Evolutionary conservation across 2,329 filamentous ascomycete species (phyloP).

Genomic region (Ustulina deusta): DNA sequence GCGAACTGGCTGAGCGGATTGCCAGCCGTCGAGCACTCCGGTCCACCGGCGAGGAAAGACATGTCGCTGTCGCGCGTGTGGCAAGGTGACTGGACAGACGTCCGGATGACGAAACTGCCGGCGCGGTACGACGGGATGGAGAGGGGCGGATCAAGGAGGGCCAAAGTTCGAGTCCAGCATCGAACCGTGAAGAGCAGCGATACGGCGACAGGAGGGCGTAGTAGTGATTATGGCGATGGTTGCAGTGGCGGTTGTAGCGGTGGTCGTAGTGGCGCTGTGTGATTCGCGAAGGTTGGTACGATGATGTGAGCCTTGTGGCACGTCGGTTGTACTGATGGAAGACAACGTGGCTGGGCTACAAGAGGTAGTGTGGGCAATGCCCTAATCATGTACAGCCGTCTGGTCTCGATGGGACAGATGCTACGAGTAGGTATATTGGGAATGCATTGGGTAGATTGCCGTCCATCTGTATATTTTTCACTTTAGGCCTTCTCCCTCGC

Average conservation of each 20-base stretch:
- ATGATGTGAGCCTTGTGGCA: background rate
- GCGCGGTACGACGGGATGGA: background rate
- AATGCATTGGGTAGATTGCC: conserved; percentile 14
- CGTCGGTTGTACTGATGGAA: background rate
- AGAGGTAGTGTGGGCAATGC: background rate
- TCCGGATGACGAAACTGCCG: conserved; percentile 1
- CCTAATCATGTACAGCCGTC: background rate
- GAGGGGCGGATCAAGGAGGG: background rate
- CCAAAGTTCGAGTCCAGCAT: conserved; percentile 8
- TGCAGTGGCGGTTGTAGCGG: background rate
- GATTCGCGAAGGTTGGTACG: background rate
- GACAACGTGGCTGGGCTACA: background rate
- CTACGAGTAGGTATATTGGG: background rate
- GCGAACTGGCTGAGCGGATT: conserved; percentile 98
- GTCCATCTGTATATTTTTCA: background rate
- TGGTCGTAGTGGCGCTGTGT: background rate
- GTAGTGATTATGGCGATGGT: background rate
- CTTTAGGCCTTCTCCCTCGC: too few species aligned
- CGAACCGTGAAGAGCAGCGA: conserved; percentile 4
- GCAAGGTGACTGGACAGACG: conserved; percentile 25
- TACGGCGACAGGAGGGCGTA: background rate
- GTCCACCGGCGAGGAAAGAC: conserved; percentile 89
- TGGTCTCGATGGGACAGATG: background rate
- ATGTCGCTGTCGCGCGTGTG: conserved; percentile 62
- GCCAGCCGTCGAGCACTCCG: conserved; percentile 94